These are phyloP conservation scores for Mortierella claussenii DNA, from an alignment of 192 early-diverging fungal genomes.

Conservation along the genomic window DNA sequence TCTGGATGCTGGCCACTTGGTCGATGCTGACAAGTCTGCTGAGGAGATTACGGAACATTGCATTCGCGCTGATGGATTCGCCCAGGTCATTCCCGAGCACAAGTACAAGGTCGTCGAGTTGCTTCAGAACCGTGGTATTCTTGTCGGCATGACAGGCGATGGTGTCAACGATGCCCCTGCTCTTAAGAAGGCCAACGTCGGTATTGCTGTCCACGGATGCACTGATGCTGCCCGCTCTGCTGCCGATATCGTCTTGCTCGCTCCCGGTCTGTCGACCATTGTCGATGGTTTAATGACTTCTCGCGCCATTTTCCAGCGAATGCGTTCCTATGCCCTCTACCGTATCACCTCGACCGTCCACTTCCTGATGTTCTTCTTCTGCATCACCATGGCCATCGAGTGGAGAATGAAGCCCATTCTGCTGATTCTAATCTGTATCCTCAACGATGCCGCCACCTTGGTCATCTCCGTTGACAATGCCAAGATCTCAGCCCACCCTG, in stretches of 20 bases:
- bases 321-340: slow-evolving; percentile 93
- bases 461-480: slow-evolving; percentile 96
- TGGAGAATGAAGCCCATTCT: slow-evolving; percentile 85
- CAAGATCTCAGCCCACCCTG: slow-evolving; percentile 86
- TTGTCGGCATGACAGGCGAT: slow-evolving; percentile 96
- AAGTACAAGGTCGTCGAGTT: slow-evolving; percentile 96
- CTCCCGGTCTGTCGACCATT: slow-evolving; percentile 90
- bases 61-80: slow-evolving; percentile 92
- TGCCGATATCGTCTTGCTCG: slow-evolving; percentile 94
- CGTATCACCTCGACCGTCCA: slow-evolving; percentile 97
- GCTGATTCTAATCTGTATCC: slow-evolving; percentile 88
- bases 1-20: slow-evolving; percentile 85
- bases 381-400: slow-evolving; percentile 81
- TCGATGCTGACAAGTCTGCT: slow-evolving; percentile 80
- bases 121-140: slow-evolving; percentile 83
- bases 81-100: slow-evolving; percentile 97
- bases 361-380: slow-evolving; percentile 97
- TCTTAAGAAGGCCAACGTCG: slow-evolving; percentile 96
- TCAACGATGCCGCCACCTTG: slow-evolving; percentile 92
- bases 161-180: slow-evolving; percentile 99
- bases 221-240: slow-evolving; percentile 96
- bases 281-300: slow-evolving; percentile 91
- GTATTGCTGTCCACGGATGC: slow-evolving; percentile 95
- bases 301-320: slow-evolving; percentile 95
- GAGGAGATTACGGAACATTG: slow-evolving; percentile 87